Evolutionary conservation across 306 rosid genomes (phyloP).

Genomic region (Dicorynia guianensis): DNA sequence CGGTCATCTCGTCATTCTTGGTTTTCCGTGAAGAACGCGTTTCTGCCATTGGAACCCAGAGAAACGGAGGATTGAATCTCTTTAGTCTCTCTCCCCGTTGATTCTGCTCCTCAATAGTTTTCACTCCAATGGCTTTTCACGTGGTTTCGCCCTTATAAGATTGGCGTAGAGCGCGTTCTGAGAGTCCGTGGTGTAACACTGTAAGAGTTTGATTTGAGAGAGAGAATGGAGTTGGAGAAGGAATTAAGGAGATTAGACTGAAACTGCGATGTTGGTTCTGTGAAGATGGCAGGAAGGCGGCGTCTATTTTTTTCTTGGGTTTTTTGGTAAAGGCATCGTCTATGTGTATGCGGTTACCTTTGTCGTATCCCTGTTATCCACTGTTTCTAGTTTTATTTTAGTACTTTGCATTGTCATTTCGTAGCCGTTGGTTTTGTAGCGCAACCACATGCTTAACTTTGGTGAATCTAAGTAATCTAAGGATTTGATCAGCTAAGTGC

Average conservation of each 20-base stretch:
- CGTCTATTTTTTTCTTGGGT: no score
- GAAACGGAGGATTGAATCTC: neutral
- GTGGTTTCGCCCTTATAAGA: neutral
- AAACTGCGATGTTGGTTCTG: conserved; percentile 36
- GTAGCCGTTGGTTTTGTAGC: neutral
- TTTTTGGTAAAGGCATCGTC: neutral
- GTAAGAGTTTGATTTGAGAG: neutral
- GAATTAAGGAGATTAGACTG: neutral
- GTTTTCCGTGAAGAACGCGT: neutral
- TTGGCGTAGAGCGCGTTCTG: conserved; percentile 23
- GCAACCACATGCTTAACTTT: neutral
- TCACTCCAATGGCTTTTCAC: neutral
- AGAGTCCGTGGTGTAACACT: neutral
- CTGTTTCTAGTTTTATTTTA: neutral
- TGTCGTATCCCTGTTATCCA: neutral
- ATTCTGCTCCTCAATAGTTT: no score
- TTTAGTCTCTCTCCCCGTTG: neutral
- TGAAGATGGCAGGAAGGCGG: neutral
- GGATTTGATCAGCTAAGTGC: neutral
- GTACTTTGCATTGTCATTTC: neutral
- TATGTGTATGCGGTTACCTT: neutral
- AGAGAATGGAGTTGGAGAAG: neutral
- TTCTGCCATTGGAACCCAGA: conserved; percentile 6
- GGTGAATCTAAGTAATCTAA: neutral
- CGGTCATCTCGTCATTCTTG: conserved; percentile 23